Conservation (phyloP, 1,139 yeast genomes). For the Yamadazyma songkhlaensis region DNA sequence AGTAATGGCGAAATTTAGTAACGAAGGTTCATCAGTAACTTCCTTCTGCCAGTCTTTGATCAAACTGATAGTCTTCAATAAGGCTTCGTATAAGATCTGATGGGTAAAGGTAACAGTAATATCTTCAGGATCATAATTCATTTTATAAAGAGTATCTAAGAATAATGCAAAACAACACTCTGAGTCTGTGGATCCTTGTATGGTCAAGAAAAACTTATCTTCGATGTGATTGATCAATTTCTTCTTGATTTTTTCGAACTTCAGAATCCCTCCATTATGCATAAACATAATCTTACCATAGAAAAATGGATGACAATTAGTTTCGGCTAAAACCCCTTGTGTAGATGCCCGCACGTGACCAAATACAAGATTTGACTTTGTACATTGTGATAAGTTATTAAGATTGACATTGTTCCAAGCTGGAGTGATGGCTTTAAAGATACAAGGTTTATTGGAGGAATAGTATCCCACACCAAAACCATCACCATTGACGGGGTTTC, state of each 20-base stretch:
- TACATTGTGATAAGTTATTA: slow-evolving; percentile 81
- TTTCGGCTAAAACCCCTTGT: slow-evolving; percentile 88
- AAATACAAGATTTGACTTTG: slow-evolving; percentile 79
- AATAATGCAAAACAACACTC: slow-evolving; percentile 93
- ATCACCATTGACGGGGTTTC: slow-evolving; percentile 94
- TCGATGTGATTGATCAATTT: slow-evolving; percentile 66
- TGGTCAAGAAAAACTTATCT: slow-evolving; percentile 72
- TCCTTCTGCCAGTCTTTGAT: slow-evolving; percentile 64
- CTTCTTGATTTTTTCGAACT: slow-evolving; percentile 72
- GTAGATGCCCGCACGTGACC: slow-evolving; percentile 97
- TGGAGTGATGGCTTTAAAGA: slow-evolving; percentile 91
- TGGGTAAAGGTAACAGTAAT: slow-evolving; percentile 42
- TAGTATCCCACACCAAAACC: slow-evolving; percentile 98
- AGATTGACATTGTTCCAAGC: slow-evolving; percentile 97
- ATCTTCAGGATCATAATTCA: slow-evolving; percentile 71
- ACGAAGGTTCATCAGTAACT: slow-evolving; percentile 66
- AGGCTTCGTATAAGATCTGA: slow-evolving; percentile 59
- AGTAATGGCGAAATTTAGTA: slow-evolving; percentile 90
- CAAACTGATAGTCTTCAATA: slow-evolving; percentile 67
- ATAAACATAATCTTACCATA: slow-evolving; percentile 87
- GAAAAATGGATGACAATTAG: slow-evolving; percentile 93
- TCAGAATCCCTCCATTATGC: slow-evolving; percentile 93
- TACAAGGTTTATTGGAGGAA: slow-evolving; percentile 45
- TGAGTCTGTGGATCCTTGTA: slow-evolving; percentile 94
- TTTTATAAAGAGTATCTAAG: slow-evolving; percentile 67